Base-by-base conservation (phyloP, 371 early-diverging fungal genomes). In the Circinella minor region DNA sequence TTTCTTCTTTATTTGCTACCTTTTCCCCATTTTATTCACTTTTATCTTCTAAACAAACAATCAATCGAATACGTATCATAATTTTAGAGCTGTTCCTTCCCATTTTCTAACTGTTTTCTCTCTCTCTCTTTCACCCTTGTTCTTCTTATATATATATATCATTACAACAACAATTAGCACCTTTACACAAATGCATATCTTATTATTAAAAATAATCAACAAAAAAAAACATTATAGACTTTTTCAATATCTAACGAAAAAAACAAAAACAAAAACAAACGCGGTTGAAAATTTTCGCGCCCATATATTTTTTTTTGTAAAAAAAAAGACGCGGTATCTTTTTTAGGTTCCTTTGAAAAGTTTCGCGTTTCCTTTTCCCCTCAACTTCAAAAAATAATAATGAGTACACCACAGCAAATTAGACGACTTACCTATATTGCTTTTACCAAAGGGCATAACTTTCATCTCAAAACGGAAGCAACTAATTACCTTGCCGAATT, bases 391-490 rank as follows among this genome's bases (percentile, higher is more conserved):
- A 57, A 27, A 57, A 34, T n/a, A 34, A 57, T 27, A 18, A 57
- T 57, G 57, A 57, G 34, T n/a, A 57, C 57, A 57, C 57, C 57
- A 18, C 27, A 20, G 1, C 18, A 57, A 57, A 57, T 57, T n/a
- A 57, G 36, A 57, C 57, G 57, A 57, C 57, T 57, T 11, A 57
- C 86, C 48, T 87, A 75, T 51, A 74, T 74, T 36, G 69, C 85
- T 18, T 88, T 95, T 68, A 89, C 92, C 6, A 86, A 89, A 65
- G 90, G 89, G 55, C 85, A 91, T 80, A 90, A 92, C 49, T 85
- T 94, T 34, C 87, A 90, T 59, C 73, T 95, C 7, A 86, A 90
- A 59, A 84, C 84, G 7, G 94, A 93, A 72, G 92, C 95, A 3
- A 74, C 87, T 8, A 73, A 75, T 49, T 91, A 85, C 68, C 76